Evolutionary conservation across 83 land plant genomes (phyloP).

Genomic region (Diphasiastrum complanatum): DNA sequence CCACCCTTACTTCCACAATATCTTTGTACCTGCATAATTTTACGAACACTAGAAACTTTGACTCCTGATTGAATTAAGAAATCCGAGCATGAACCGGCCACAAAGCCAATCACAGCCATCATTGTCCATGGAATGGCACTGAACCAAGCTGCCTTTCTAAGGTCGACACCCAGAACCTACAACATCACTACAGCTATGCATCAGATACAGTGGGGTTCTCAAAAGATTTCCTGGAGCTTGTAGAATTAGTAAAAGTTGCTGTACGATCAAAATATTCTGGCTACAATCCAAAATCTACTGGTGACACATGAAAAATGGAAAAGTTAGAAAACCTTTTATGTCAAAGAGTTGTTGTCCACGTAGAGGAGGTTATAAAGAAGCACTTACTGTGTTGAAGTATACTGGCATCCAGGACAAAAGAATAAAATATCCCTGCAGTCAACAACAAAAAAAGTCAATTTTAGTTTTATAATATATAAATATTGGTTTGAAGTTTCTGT

Average conservation of each 20-base stretch:
- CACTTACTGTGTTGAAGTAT: constrained; percentile 79
- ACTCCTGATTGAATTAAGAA: constrained; percentile 47
- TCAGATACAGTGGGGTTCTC: not conserved
- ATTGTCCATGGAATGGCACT: constrained; percentile 95
- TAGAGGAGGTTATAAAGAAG: constrained; percentile 2
- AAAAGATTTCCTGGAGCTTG: not conserved
- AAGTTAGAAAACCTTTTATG: no score
- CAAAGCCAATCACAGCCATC: constrained; percentile 81
- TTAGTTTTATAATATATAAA: not conserved
- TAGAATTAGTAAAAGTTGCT: not conserved
- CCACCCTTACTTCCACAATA: not conserved
- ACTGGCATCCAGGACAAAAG: constrained; percentile 96
- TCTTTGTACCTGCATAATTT: constrained; percentile 76
- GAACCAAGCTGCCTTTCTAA: constrained; percentile 95
- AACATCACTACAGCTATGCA: not conserved
- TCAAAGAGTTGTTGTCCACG: not conserved
- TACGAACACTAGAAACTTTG: constrained; percentile 62
- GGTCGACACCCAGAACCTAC: constrained; percentile 81
- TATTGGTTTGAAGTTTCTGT: not conserved
- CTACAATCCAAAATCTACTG: no score
- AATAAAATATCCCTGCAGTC: constrained; percentile 88
- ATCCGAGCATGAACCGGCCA: constrained; percentile 77
- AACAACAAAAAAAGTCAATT: not conserved
- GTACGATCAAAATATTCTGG: no score
- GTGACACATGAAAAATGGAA: not conserved